Conservation (phyloP, 768 basidiomycete genomes). For the Psilocybe cubensis region DNA sequence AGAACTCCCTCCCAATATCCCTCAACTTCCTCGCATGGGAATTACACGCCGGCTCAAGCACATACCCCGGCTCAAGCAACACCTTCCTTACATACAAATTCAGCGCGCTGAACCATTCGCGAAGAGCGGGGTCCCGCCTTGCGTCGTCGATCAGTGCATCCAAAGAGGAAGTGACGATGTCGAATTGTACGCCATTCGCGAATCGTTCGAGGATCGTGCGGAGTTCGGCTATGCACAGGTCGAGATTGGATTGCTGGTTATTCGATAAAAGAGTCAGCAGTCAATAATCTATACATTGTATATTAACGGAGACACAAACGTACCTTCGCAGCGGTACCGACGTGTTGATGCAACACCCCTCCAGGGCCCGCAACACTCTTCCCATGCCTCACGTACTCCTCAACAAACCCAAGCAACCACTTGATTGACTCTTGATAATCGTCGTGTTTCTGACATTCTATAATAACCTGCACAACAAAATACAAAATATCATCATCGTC, state of each 20-base stretch:
- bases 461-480: conserved; percentile 66
- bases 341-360: conserved; percentile 11
- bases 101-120: conserved; percentile 70
- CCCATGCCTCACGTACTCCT: conserved; percentile 64
- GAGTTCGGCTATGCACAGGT: conserved; percentile 61
- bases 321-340: conserved; percentile 29
- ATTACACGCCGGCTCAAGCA: conserved; percentile 79
- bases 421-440: conserved; percentile 83
- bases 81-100: conserved; percentile 72
- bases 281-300: too few relatives aligned
- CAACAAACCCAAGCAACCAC: conserved; percentile 71
- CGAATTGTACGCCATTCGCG: conserved; percentile 73
- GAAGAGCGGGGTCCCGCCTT: conserved; percentile 71
- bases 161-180: conserved; percentile 69
- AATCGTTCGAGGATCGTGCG: conserved; percentile 90
- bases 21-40: conserved; percentile 63
- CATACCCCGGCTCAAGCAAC: conserved; percentile 81
- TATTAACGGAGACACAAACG: conserved; percentile 7
- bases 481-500: not conserved
- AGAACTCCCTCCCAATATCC: conserved; percentile 78
- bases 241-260: conserved; percentile 57
- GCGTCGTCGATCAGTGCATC: conserved; percentile 77
- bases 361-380: conserved; percentile 26
- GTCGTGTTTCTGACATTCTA: conserved; percentile 91
- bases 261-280: not conserved